These are phyloP conservation scores for Boeremia exigua DNA, from an alignment of 2,329 filamentous ascomycete species.

Conservation along the genomic window DNA sequence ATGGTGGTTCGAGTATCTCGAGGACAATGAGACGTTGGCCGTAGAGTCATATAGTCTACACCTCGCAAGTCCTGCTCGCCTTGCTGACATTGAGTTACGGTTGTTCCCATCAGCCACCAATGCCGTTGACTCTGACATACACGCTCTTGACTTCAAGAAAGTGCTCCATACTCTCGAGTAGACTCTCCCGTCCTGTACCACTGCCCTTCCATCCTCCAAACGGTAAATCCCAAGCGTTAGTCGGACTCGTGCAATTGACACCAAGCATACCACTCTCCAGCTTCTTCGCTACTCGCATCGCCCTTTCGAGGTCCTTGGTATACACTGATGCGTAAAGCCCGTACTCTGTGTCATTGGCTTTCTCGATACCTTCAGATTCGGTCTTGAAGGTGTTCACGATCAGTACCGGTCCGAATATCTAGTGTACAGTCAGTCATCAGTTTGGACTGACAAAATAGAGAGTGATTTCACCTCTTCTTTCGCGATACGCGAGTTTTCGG, in stretches of 20 bases:
- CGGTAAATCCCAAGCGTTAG: constrained; percentile 30
- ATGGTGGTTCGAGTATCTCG: background rate
- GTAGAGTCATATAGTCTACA: background rate
- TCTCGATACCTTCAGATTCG: constrained; percentile 44
- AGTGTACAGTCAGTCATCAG: background rate
- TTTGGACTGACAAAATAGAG: background rate
- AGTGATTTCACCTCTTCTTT: constrained; percentile 36
- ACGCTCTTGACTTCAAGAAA: constrained; percentile 35
- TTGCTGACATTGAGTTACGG: background rate
- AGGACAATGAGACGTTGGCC: background rate
- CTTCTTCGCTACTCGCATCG: constrained; percentile 45
- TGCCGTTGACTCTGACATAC: constrained; percentile 26
- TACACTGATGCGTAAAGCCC: constrained; percentile 48
- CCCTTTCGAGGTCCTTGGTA: constrained; percentile 40
- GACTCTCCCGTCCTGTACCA: constrained; percentile 34
- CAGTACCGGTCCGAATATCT: constrained; percentile 49
- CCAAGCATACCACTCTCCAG: constrained; percentile 47
- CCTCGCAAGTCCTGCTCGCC: background rate
- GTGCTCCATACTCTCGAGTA: constrained; percentile 38
- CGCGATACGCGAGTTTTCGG: constrained; percentile 48
- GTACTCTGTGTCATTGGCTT: constrained; percentile 49
- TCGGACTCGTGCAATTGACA: constrained; percentile 46
- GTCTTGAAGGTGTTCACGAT: constrained; percentile 45
- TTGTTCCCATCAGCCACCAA: constrained; percentile 10
- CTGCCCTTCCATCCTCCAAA: constrained; percentile 39